Conservation (phyloP, 371 early-diverging fungal genomes). For the Apophysomyces trapeziformis region DNA sequence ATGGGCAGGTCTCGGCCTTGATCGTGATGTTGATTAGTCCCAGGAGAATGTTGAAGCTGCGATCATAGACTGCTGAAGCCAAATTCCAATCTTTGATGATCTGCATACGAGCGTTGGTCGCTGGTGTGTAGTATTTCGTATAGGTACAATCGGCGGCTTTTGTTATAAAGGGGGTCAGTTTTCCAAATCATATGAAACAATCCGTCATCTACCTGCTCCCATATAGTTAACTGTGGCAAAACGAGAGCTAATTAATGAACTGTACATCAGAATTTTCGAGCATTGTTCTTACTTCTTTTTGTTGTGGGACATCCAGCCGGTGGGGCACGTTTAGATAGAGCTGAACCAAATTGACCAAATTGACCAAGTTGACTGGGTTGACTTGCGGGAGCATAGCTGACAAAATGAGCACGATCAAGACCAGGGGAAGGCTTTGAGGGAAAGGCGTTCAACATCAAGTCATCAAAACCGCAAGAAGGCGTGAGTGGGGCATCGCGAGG, state of each 20-base stretch:
- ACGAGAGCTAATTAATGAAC: not conserved
- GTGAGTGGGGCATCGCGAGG: slow-evolving; percentile 14
- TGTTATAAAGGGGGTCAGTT: not conserved
- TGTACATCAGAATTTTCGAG: not conserved
- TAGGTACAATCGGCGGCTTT: slow-evolving; percentile 84
- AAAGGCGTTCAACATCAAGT: not conserved
- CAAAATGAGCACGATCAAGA: not conserved
- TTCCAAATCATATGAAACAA: not conserved
- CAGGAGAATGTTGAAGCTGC: slow-evolving; percentile 84
- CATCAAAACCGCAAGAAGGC: slow-evolving; percentile 41
- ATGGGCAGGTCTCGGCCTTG: slow-evolving; percentile 65
- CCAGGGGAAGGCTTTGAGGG: not conserved
- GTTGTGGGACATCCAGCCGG: slow-evolving; percentile 46
- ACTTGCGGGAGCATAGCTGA: no score
- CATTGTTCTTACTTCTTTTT: slow-evolving; percentile 38
- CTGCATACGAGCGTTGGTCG: slow-evolving; percentile 66
- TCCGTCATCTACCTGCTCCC: slow-evolving; percentile 27
- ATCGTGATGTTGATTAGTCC: slow-evolving; percentile 87
- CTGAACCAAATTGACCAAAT: not conserved
- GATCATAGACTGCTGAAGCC: slow-evolving; percentile 82
- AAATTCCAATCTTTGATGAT: slow-evolving; percentile 81
- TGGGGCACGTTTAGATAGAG: slow-evolving; percentile 37
- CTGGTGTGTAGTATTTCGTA: slow-evolving; percentile 57
- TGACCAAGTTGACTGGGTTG: not conserved
- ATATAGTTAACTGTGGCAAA: slow-evolving; percentile 27